These are phyloP conservation scores for Leccinum fuscescens DNA, from an alignment of 1,284 basidiomycete species.

Conservation along the genomic window DNA sequence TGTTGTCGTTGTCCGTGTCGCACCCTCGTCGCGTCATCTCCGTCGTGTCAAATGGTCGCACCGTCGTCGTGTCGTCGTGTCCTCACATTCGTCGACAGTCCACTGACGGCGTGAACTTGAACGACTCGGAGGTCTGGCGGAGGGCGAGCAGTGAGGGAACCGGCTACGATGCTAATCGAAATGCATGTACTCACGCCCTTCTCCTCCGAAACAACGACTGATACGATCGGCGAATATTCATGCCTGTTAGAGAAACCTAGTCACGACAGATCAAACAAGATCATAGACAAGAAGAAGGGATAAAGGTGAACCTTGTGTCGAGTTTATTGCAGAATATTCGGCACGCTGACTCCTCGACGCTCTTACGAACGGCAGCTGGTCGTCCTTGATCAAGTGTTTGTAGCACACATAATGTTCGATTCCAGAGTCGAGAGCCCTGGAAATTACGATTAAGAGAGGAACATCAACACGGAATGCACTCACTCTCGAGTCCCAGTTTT, in stretches of 20 bases:
- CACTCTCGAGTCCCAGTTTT: conserved; percentile 80
- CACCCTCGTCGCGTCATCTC: no score
- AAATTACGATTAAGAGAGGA: background rate
- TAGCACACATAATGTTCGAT: conserved; percentile 52
- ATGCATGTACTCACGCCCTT: conserved; percentile 42
- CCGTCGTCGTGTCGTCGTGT: no score
- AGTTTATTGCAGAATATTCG: conserved; percentile 65
- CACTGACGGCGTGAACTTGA: no score
- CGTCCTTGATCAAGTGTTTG: conserved; percentile 41
- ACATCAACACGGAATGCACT: conserved; percentile 20
- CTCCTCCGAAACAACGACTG: conserved; percentile 55
- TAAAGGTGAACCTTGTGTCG: conserved; percentile 57
- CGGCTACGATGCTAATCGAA: background rate
- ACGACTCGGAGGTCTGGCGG: no score
- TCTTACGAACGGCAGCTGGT: conserved; percentile 63
- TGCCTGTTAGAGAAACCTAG: conserved; percentile 53
- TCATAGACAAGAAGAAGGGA: background rate
- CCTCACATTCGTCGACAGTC: no score
- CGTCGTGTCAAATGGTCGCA: no score
- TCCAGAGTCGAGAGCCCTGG: conserved; percentile 53
- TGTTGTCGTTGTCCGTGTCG: no score
- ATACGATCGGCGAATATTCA: conserved; percentile 42
- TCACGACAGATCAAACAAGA: background rate
- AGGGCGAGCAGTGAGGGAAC: no score
- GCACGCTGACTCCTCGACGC: conserved; percentile 63